Conservation (phyloP, 2,329 filamentous ascomycete species). For the Fusarium domesticum region DNA sequence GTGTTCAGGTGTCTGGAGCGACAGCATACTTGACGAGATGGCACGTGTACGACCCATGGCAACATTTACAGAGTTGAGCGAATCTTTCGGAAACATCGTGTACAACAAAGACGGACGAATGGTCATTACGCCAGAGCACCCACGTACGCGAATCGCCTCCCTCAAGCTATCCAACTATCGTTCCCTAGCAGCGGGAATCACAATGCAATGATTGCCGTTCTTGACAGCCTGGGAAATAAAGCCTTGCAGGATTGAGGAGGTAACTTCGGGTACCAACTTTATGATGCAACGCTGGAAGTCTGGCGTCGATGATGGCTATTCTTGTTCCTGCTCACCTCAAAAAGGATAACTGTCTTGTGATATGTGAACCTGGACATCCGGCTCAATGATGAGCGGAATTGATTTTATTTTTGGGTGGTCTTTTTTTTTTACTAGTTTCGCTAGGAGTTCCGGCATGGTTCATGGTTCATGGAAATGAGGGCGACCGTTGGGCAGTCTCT, state of each 20-base stretch:
- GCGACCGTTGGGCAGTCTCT: background rate
- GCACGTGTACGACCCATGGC: slow-evolving; percentile 55
- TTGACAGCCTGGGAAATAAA: too few species aligned
- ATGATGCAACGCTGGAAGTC: too few species aligned
- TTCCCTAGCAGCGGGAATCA: slow-evolving; percentile 42
- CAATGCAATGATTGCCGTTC: slow-evolving; percentile 37
- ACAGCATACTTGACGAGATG: slow-evolving; percentile 61
- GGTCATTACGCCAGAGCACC: slow-evolving; percentile 55
- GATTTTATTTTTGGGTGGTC: too few species aligned
- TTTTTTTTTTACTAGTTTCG: too few species aligned
- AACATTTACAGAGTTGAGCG: slow-evolving; percentile 59
- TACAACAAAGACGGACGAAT: slow-evolving; percentile 59
- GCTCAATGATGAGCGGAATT: too few species aligned
- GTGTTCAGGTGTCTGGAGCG: slow-evolving; percentile 71
- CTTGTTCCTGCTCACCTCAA: too few species aligned
- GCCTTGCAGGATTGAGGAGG: too few species aligned
- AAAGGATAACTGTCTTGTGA: too few species aligned
- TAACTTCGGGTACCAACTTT: too few species aligned
- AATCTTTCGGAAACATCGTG: slow-evolving; percentile 60
- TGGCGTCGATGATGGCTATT: too few species aligned
- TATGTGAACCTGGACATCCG: too few species aligned
- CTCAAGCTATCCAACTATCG: slow-evolving; percentile 58
- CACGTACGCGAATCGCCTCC: slow-evolving; percentile 51
- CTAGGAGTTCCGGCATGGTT: too few species aligned
- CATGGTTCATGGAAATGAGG: background rate